Conservation (phyloP, 129 eudicot species). For the Calendula officinalis region DNA sequence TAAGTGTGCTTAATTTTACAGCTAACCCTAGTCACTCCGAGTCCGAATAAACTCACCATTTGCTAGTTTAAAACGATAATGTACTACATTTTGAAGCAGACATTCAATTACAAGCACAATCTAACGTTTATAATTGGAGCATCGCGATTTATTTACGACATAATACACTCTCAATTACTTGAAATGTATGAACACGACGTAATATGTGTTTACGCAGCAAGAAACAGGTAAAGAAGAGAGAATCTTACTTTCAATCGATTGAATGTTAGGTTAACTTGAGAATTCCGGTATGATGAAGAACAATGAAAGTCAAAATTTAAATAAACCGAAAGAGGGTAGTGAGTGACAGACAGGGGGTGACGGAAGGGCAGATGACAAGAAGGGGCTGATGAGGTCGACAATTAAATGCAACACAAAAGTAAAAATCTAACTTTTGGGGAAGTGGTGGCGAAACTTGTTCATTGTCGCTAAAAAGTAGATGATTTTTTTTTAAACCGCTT, state of each 20-base stretch:
- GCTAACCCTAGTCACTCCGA: background rate
- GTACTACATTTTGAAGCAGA: background rate
- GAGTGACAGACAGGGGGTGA: too few species aligned
- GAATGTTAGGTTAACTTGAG: slow-evolving; percentile 7
- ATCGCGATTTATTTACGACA: background rate
- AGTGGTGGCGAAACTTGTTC: too few species aligned
- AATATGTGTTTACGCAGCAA: background rate
- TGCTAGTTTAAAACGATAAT: background rate
- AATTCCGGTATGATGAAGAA: background rate
- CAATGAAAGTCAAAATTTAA: too few species aligned
- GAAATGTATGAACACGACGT: too few species aligned
- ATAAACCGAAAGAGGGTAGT: too few species aligned
- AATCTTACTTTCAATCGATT: slow-evolving; percentile 1
- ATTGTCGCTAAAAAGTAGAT: too few species aligned
- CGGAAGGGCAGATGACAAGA: too few species aligned
- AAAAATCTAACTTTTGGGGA: too few species aligned
- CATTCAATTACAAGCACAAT: background rate
- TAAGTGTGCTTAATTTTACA: background rate
- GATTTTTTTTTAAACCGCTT: too few species aligned
- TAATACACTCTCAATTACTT: too few species aligned
- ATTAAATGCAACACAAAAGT: too few species aligned
- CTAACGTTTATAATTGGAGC: background rate
- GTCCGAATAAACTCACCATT: background rate
- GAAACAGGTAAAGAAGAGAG: slow-evolving; percentile 8
- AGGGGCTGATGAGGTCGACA: too few species aligned